A percentile compares a stretch with the other conserved stretches of the same genome.
Evolutionary conservation across 345 rosid genomes (phyloP).

Genomic region (Eucalyptus regnans): DNA sequence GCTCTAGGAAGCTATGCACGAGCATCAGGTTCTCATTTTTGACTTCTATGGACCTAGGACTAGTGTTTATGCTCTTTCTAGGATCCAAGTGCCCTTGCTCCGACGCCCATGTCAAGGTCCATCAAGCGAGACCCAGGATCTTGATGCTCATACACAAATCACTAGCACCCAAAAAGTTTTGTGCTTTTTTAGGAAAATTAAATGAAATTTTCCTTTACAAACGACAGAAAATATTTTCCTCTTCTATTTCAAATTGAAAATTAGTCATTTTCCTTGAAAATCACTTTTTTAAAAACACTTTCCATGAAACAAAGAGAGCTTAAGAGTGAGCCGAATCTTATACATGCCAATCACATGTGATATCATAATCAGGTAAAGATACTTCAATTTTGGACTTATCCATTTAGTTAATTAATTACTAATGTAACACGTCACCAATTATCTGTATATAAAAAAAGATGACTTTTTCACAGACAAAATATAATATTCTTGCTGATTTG

Average conservation of each 20-base stretch:
- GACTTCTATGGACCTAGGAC: not conserved
- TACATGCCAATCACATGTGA: not conserved
- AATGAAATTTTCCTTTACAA: not conserved
- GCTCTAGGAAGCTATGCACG: not conserved
- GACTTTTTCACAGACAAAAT: not conserved
- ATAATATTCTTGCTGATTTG: not conserved
- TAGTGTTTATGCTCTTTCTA: not conserved
- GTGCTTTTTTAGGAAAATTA: not conserved
- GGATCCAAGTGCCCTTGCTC: not conserved
- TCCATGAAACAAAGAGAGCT: not conserved
- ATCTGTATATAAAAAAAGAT: not conserved
- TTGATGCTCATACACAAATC: not conserved
- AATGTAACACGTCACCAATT: not conserved
- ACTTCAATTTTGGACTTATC: not conserved
- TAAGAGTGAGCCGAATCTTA: not conserved
- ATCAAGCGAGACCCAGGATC: not conserved
- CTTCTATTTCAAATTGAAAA: not conserved
- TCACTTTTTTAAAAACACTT: not conserved
- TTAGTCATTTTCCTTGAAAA: not conserved
- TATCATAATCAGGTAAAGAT: not conserved
- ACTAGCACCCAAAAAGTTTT: not conserved
- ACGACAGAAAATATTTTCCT: no score
- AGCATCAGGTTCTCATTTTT: not conserved
- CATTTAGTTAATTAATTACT: not conserved
- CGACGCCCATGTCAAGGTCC: fast-evolving